Percentiles rank a stretch among this genome's conserved stretches.
phyloP scores from a whole-genome alignment of 2,329 filamentous ascomycete species.

The Stromatinia cepivora region DNA sequence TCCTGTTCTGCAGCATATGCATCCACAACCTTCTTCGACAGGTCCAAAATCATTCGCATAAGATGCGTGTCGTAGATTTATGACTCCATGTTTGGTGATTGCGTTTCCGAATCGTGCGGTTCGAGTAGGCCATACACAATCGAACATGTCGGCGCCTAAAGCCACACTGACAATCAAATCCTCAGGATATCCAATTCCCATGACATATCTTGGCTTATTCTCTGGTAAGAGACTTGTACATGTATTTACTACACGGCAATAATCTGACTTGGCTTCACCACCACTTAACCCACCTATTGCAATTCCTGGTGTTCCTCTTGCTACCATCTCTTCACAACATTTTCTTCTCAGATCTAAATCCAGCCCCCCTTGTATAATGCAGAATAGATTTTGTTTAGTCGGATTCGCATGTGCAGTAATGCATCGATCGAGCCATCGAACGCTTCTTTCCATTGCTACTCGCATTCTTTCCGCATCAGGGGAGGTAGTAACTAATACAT shows the following conservation, averaged over 20 bases:
- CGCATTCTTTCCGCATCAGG: conserved; percentile 85
- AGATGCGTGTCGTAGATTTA: conserved; percentile 77
- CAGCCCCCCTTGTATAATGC: conserved; percentile 95
- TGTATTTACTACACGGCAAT: conserved; percentile 83
- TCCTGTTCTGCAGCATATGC: conserved; percentile 69
- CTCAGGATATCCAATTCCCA: conserved; percentile 98
- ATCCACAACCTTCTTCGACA: conserved; percentile 80
- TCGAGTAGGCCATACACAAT: conserved; percentile 97
- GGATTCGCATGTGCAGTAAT: conserved; percentile 86
- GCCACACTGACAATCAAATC: conserved; percentile 92
- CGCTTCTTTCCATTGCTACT: conserved; percentile 90
- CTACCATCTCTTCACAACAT: conserved; percentile 86
- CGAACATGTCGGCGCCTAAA: conserved; percentile 97
- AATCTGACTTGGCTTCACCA: conserved; percentile 90
- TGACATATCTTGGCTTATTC: conserved; percentile 95
- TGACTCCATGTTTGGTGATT: conserved; percentile 74
- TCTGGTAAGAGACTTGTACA: conserved; percentile 85
- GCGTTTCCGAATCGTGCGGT: conserved; percentile 97
- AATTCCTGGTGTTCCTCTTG: conserved; percentile 88
- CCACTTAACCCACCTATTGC: conserved; percentile 94
- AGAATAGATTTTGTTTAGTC: conserved; percentile 87
- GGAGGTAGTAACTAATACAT: conserved; percentile 94
- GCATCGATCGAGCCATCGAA: conserved; percentile 95
- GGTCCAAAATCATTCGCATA: conserved; percentile 81
- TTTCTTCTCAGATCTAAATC: conserved; percentile 82